A percentile compares a stretch with the other conserved stretches of the same genome.
These are phyloP conservation scores for Colletotrichum destructivum DNA, from an alignment of 2,329 filamentous ascomycete genomes.

Conservation along the genomic window DNA sequence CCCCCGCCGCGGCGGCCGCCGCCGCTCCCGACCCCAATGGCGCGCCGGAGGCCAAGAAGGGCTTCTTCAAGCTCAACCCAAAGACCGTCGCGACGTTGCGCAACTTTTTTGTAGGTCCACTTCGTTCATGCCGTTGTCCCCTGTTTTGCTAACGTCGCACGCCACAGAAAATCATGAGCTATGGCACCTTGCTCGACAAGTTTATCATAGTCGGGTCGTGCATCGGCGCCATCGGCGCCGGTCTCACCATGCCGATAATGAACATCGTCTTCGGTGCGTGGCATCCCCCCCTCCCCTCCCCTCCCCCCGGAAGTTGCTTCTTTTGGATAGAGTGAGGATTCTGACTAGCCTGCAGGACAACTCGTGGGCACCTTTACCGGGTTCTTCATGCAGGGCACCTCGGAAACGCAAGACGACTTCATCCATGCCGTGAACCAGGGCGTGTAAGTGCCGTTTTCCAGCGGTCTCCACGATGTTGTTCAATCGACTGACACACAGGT, in stretches of 20 bases:
- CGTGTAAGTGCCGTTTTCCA: constrained; percentile 36
- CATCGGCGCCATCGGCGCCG: constrained; percentile 36
- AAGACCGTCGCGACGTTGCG: constrained; percentile 35
- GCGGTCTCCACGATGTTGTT: neutral
- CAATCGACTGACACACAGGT: neutral
- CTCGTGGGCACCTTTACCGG: constrained; percentile 52
- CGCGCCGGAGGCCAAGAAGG: constrained; percentile 22
- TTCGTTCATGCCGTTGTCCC: too few relatives aligned
- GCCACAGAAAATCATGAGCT: constrained; percentile 28
- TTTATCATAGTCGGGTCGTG: constrained; percentile 33
- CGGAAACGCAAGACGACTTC: constrained; percentile 41
- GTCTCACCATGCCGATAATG: constrained; percentile 50
- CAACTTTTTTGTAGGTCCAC: constrained; percentile 40
- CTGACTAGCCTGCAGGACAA: constrained; percentile 33
- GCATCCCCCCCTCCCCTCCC: too few relatives aligned
- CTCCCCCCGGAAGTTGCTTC: neutral
- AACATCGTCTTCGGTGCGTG: constrained; percentile 53
- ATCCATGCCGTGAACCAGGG: constrained; percentile 40
- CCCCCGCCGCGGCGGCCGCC: constrained; percentile 6
- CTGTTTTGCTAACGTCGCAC: neutral
- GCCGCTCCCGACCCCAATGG: constrained; percentile 5
- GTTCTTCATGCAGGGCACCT: constrained; percentile 42
- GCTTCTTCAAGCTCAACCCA: constrained; percentile 33
- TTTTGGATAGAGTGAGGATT: neutral
- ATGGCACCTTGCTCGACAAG: constrained; percentile 33